Base-by-base conservation (phyloP, 148 eudicot species). In the Silene uniflora region DNA sequence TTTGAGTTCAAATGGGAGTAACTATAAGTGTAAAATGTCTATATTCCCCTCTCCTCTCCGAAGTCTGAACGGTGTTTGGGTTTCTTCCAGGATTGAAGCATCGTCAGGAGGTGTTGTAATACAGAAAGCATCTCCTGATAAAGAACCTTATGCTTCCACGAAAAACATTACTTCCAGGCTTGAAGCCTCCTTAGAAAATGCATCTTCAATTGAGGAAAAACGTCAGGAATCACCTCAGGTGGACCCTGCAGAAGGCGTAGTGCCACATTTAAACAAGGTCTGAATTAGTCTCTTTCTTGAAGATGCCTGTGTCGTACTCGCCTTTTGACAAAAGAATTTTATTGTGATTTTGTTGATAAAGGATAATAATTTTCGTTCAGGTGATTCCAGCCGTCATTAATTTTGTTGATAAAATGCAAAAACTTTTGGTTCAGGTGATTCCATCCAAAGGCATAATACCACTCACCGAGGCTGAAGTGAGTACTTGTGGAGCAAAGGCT, bases 401-500 rank as follows among this genome's bases (percentile, higher is more conserved):
- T 74, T 52, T 75, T 72, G 76, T 61, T 76, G 83, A 80, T 44
- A 44, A 69, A 76, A 42, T 76, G 68, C 73, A 56, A 71, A 55
- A 70, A 46, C 49, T 80, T 81, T 81, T 84, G 62, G 23, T 88
- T 76, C 86, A 94, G 98, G 85, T 72, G 73, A 62, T 67, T 71
- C 75, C 91, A 64, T 72, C 83, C 52, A 83, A 85, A 74, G 87
- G 77, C 72, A 78, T 94, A 77, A 81, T 90, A 75, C 76, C 67
- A 60, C 90, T 94, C 73, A 79, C 86, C 71, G 86, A 88, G 69
- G 97, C 96, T 67, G 83, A 78, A 81, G 47, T 85, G 71, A 81
- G 79, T 84, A 85, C 80, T 73, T 92, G 91, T 64, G 98, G 98
- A 64, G 90, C 98, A 77, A 94, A 94, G 80, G 90, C 98, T 75